These are phyloP conservation scores for Colletotrichum aenigma DNA, from an alignment of 2,329 filamentous ascomycete genomes.

Conservation along the genomic window DNA sequence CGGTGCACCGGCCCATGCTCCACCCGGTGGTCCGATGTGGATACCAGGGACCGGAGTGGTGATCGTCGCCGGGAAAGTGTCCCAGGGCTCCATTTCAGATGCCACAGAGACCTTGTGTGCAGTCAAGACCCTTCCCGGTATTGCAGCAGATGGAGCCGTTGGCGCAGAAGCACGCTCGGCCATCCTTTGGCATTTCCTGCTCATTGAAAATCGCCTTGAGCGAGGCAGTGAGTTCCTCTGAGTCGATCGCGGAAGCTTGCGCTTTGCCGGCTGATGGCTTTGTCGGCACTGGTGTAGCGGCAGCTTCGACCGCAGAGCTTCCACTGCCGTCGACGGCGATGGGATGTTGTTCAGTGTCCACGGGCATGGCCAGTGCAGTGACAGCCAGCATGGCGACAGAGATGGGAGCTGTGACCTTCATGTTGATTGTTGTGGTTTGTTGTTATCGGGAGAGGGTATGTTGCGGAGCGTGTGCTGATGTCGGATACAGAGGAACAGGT, in stretches of 20 bases:
- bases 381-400: not conserved
- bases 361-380: not conserved
- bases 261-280: not conserved
- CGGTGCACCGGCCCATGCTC: not conserved
- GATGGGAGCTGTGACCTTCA: not conserved
- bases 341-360: not conserved
- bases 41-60: not conserved
- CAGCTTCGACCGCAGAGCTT: not conserved
- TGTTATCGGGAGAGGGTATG: not conserved
- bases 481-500: not conserved
- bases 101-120: constrained; percentile 32
- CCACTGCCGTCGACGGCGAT: not conserved
- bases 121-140: constrained; percentile 23
- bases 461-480: not conserved
- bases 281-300: not conserved
- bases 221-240: not conserved
- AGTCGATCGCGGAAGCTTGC: not conserved
- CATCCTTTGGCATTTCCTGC: not conserved
- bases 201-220: not conserved
- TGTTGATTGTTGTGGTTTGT: not conserved
- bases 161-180: constrained; percentile 29
- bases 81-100: constrained; percentile 19
- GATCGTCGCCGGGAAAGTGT: not conserved
- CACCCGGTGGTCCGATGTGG: not conserved
- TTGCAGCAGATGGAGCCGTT: constrained; percentile 32